Evolutionary conservation across 805 yeast species (phyloP).

Genomic region (Candida nemodendra): DNA sequence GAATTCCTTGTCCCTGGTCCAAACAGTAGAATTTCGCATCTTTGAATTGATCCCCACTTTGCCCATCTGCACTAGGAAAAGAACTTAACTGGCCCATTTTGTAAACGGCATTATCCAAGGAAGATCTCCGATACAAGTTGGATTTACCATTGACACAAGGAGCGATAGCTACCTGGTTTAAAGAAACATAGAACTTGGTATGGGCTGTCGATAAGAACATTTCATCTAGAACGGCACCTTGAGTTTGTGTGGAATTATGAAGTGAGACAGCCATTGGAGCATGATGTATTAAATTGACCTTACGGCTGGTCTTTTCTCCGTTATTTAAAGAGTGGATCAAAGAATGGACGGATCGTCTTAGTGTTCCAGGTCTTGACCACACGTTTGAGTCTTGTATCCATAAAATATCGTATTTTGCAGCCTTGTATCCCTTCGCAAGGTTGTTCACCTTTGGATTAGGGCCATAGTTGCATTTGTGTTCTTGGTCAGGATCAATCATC

Average conservation of each 20-base stretch:
- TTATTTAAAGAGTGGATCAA: constrained; percentile 50
- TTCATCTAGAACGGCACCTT: constrained; percentile 76
- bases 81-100: constrained; percentile 31
- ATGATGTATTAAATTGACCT: constrained; percentile 76
- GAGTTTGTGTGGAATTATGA: constrained; percentile 24
- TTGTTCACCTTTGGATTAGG: constrained; percentile 91
- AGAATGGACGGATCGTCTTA: constrained; percentile 61
- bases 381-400: constrained; percentile 90
- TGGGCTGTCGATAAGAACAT: constrained; percentile 83
- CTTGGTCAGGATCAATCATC: constrained; percentile 44
- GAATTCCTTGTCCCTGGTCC: constrained; percentile 48
- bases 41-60: constrained; percentile 32
- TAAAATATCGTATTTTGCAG: constrained; percentile 67
- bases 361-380: constrained; percentile 66
- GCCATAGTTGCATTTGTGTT: constrained; percentile 52
- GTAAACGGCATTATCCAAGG: constrained; percentile 56
- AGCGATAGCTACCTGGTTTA: constrained; percentile 71
- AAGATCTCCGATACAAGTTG: constrained; percentile 68
- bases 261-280: constrained; percentile 61
- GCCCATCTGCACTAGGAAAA: constrained; percentile 30
- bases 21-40: constrained; percentile 33
- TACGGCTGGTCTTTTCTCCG: constrained; percentile 39
- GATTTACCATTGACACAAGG: constrained; percentile 94
- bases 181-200: constrained; percentile 77
- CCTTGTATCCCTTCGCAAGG: constrained; percentile 72